Evolutionary conservation across 2,329 filamentous ascomycete species (phyloP), one percentile per base, ranked within the genome.

Genomic region (Calonectria pteridis): DNA sequence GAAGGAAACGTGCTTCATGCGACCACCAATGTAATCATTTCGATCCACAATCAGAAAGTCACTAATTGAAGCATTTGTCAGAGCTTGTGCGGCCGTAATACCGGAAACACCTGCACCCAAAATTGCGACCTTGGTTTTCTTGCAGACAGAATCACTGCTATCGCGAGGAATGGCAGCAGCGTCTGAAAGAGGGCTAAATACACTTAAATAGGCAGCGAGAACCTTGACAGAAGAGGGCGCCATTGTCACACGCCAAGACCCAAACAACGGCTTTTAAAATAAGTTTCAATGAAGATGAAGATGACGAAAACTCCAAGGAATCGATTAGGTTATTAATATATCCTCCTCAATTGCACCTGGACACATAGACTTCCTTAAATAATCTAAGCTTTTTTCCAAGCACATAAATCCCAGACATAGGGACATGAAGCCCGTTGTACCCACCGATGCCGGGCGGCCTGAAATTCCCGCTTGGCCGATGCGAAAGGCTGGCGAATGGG

Each of bases 41-140:
- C 91, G 90, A 73, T 94, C 92, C 3, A 94, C 82, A 53, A 94
- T 91, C 13, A 94, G 68, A 73, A 94, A 94, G 73, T 94, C 91
- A 0, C 86, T 84, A 6, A 94, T 84, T 0, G 91, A 93, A 3
- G 88, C 87, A 67, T 94, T 92, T 9, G 87, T 83, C 6, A 94
- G 82, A 3, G 91, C 88, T 86, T 94, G 91, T 26, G 91, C 92
- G 16, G 92, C 91, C 13, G 91, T 90, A 40, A 93, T 90, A 7
- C 92, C 92, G 1, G 91, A 88, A 68, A 91, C 89, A 16, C 92
- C 92, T 20, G 88, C 92, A 37, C 92, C 92, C 20, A 84, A 75
- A 14, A 84, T 80, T 5, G 82, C 83, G 2, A 84, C 82, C 0
- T 78, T 82, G 2, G 82, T 82, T 62, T 79, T 84, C 3, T 64